Evolutionary conservation across 495 filamentous ascomycete species (phyloP), one percentile per base, ranked within the genome.

Genomic region (Neurospora terricola): DNA sequence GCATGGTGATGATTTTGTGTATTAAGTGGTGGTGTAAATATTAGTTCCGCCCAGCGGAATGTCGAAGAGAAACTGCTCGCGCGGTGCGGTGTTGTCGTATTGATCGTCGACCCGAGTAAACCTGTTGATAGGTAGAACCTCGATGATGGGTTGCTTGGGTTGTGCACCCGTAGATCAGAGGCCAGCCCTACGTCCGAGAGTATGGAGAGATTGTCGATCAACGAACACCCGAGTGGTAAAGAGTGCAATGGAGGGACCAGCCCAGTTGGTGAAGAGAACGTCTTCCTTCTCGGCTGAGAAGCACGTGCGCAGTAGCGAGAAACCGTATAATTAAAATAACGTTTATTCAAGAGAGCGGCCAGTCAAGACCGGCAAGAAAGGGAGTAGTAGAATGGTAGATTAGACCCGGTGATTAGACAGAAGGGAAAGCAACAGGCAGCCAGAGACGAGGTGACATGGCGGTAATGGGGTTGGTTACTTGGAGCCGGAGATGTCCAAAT

Each of bases 1-100:
- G 66, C 78, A 81, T 80, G 8, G 39, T 78, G 69, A 69, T 62
- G 54, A 48, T 74, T 30, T 73, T 34, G 75, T 74, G 38, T 62
- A 73, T 77, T 77, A 78, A 69, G 38, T 30, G 45, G 45, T 43
- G 45, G 5, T 69, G 69, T 30, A 30, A 66, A 9, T 34, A 66
- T 66, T 66, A 34, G 14, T 66, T 36, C 54, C 54, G 54, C 54
- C 54, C 54, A 66, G 54, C 54, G 27, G 54, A 66, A 30, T 62
- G 54, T 30, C 54, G 54, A 62, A 62, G 27, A 30, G 54, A 62
- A 62, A 9, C 23, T 30, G 23, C 21, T 4, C 42, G 42, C 30
- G 30, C 30, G 30, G 30, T 30, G 30, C 30, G 2, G 30, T 30
- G 30, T 30, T 30, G 30, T 30, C 30, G 30, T 30, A 30, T 30